Conservation (phyloP, 768 basidiomycete genomes). For the Leccinum uliginosum region DNA sequence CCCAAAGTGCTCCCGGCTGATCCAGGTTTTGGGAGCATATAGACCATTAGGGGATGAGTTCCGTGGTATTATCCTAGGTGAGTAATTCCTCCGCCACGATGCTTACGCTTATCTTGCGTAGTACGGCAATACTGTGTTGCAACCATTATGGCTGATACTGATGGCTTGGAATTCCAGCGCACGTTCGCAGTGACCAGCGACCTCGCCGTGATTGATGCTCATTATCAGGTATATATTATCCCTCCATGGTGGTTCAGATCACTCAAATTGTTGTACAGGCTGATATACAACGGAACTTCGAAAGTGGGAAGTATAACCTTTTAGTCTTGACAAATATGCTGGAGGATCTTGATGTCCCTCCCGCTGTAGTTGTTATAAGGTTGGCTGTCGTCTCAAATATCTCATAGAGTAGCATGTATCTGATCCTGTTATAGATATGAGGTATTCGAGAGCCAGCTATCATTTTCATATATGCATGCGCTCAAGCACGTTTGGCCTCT, state of each 20-base stretch:
- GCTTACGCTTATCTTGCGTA: slow-evolving; percentile 31
- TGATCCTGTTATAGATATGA: slow-evolving; percentile 32
- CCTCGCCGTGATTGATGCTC: slow-evolving; percentile 28
- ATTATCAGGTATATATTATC: slow-evolving; percentile 29
- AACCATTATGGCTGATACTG: slow-evolving; percentile 49
- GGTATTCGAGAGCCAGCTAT: slow-evolving; percentile 54
- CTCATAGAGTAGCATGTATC: slow-evolving; percentile 4
- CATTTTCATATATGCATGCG: slow-evolving; percentile 52
- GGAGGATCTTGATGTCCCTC: slow-evolving; percentile 59
- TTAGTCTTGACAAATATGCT: slow-evolving; percentile 55
- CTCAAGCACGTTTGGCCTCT: slow-evolving; percentile 41
- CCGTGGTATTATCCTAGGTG: slow-evolving; percentile 68
- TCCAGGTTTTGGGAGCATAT: slow-evolving; percentile 56
- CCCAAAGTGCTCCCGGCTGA: slow-evolving; percentile 58
- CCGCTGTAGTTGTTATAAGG: slow-evolving; percentile 59
- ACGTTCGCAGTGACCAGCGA: slow-evolving; percentile 45
- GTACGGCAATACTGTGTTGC: slow-evolving; percentile 54
- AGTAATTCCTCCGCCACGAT: slow-evolving; percentile 31
- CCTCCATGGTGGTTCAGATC: background rate
- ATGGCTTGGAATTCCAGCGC: slow-evolving; percentile 51
- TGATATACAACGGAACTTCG: slow-evolving; percentile 47
- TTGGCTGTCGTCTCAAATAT: slow-evolving; percentile 28
- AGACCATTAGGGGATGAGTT: slow-evolving; percentile 52
- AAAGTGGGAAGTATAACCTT: slow-evolving; percentile 55
- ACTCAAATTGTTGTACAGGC: slow-evolving; percentile 31